These are phyloP conservation scores for Phoma sp. DNA, from an alignment of 2,329 filamentous ascomycete species.

Conservation along the genomic window DNA sequence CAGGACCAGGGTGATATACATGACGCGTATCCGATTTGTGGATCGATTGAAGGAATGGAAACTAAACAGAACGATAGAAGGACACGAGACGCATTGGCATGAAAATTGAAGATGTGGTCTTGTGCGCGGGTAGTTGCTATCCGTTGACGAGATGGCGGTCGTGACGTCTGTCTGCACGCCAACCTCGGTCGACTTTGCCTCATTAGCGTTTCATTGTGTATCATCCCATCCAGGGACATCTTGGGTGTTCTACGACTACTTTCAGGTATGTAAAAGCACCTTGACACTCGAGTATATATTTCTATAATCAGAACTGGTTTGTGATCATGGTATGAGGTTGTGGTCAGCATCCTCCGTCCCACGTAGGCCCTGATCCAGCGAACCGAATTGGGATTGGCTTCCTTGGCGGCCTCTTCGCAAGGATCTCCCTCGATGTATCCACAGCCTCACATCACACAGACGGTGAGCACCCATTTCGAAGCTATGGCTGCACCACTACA, in stretches of 20 bases:
- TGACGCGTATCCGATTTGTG: slow-evolving; percentile 3
- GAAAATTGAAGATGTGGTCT: slow-evolving; percentile 12
- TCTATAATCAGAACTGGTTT: background rate
- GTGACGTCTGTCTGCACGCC: slow-evolving; percentile 32
- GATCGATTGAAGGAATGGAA: background rate
- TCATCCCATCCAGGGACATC: slow-evolving; percentile 4
- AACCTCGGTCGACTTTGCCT: slow-evolving; percentile 24
- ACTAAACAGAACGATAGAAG: slow-evolving; percentile 6
- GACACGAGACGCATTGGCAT: slow-evolving; percentile 5
- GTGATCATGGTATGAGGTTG: slow-evolving; percentile 6
- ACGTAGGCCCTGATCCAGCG: background rate
- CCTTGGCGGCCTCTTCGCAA: background rate
- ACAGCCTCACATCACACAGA: slow-evolving; percentile 16
- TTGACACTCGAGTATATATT: background rate
- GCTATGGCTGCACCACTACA: slow-evolving; percentile 17
- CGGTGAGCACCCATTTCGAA: slow-evolving; percentile 16
- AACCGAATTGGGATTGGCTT: background rate
- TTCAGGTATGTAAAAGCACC: background rate
- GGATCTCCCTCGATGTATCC: slow-evolving; percentile 2
- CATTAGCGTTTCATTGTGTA: slow-evolving; percentile 39
- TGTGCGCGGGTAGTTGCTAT: slow-evolving; percentile 14
- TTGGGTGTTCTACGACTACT: background rate
- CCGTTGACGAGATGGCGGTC: slow-evolving; percentile 14
- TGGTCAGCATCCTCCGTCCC: slow-evolving; percentile 4
- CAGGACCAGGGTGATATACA: slow-evolving; percentile 29